These are phyloP conservation scores for Candida dubliniensis DNA, from an alignment of 1,139 yeast genomes.

Conservation along the genomic window DNA sequence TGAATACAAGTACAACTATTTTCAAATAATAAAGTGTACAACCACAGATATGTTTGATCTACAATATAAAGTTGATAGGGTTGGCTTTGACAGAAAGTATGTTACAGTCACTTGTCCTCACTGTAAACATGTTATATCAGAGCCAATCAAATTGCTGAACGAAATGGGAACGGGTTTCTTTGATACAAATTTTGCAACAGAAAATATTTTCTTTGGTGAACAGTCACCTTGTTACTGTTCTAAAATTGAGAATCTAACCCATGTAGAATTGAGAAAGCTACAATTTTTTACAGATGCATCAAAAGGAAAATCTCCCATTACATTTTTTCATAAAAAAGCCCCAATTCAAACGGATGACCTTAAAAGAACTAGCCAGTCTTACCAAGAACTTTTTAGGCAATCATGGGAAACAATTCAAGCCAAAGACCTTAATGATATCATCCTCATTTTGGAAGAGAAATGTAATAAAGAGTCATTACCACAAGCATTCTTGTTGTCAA, in stretches of 20 bases:
- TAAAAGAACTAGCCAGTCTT: neutral
- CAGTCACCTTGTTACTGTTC: conserved; percentile 7
- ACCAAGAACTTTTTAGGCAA: neutral
- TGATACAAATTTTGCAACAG: conserved; percentile 18
- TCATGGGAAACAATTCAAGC: conserved; percentile 1
- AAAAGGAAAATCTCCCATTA: conserved; percentile 14
- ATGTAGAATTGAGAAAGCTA: conserved; percentile 21
- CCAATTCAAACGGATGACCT: neutral
- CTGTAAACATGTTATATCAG: conserved; percentile 16
- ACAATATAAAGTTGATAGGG: conserved; percentile 1
- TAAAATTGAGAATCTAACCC: conserved; percentile 13
- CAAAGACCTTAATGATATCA: neutral
- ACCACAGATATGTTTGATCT: neutral
- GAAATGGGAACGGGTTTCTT: conserved; percentile 21
- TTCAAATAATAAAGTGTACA: conserved; percentile 1
- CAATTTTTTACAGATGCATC: conserved; percentile 22
- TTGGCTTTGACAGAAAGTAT: neutral
- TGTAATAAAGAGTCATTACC: neutral
- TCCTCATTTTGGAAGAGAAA: neutral
- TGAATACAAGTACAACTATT: conserved; percentile 1
- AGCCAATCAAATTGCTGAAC: conserved; percentile 17
- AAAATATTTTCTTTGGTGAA: neutral
- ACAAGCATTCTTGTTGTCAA: conserved; percentile 12
- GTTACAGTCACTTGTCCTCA: conserved; percentile 20
- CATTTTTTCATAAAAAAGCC: conserved; percentile 9